A percentile compares a stretch with the other conserved stretches of the same genome.
phyloP scores from a whole-genome alignment of 352 stramenopile species.

The Saprolegnia parasitica region DNA sequence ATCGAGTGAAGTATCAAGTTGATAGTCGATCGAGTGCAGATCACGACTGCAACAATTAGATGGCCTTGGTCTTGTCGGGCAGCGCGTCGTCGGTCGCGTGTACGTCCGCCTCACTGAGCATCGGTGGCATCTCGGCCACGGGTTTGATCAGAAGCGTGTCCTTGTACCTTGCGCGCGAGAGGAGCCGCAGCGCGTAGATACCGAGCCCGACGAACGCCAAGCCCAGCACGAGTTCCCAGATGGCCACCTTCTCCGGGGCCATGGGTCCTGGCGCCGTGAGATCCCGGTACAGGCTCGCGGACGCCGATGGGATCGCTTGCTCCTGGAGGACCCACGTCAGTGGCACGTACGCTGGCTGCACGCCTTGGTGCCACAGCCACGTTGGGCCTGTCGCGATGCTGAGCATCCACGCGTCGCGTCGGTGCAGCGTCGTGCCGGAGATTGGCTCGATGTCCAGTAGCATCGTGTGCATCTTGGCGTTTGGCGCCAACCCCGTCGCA shows the following conservation, averaged over 20 bases:
- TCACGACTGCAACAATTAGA: not conserved
- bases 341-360: constrained; percentile 3
- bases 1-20: not conserved
- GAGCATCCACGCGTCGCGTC: constrained; percentile 23
- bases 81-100: not conserved
- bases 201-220: not conserved
- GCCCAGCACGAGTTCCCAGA: constrained; percentile 21
- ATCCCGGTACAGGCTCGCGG: not conserved
- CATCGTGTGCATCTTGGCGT: not conserved
- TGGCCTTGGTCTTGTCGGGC: constrained; percentile 10
- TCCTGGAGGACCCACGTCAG: constrained; percentile 21
- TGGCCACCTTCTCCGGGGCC: constrained; percentile 21
- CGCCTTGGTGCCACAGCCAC: constrained; percentile 2
- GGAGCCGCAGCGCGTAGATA: not conserved
- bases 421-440: constrained; percentile 7
- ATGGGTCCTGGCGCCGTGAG: constrained; percentile 9
- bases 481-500: not conserved
- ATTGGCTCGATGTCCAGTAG: constrained; percentile 21
- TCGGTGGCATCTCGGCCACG: constrained; percentile 1
- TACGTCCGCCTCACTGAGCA: not conserved
- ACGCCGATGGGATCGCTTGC: not conserved
- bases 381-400: not conserved
- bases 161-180: constrained; percentile 3
- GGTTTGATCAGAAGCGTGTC: constrained; percentile 17
- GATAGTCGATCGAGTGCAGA: too few relatives aligned